Evolutionary conservation across 805 yeast species (phyloP).

Genomic region (Candida alai): DNA sequence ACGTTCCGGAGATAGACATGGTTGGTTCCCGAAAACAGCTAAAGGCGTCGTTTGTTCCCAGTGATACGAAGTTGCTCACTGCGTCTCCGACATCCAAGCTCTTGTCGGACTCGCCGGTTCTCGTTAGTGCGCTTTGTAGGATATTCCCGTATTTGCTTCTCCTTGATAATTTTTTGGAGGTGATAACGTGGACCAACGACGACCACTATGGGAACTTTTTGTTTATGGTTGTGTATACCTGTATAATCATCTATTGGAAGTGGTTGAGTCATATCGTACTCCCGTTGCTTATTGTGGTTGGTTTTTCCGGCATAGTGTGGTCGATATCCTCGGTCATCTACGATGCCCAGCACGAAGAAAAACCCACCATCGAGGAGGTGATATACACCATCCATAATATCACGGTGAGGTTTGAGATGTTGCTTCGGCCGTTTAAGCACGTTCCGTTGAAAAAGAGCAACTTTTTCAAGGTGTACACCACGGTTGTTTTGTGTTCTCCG

Average conservation of each 20-base stretch:
- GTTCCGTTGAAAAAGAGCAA: conserved; percentile 24
- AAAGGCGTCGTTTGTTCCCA: conserved; percentile 31
- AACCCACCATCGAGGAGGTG: conserved; percentile 53
- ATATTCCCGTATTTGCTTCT: conserved; percentile 46
- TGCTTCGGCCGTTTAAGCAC: conserved; percentile 37
- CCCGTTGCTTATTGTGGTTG: conserved; percentile 36
- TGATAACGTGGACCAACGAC: conserved; percentile 54
- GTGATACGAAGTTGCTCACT: conserved; percentile 31
- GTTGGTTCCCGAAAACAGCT: conserved; percentile 6
- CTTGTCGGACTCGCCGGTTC: conserved; percentile 41
- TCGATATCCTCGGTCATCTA: conserved; percentile 36
- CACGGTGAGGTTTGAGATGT: conserved; percentile 37
- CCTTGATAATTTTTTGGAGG: conserved; percentile 40
- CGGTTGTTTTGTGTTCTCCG: conserved; percentile 39
- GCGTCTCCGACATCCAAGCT: conserved; percentile 26
- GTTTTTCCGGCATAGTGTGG: conserved; percentile 44
- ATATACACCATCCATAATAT: conserved; percentile 45
- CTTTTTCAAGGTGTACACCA: conserved; percentile 25
- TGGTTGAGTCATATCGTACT: conserved; percentile 29
- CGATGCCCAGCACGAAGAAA: conserved; percentile 41
- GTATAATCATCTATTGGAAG: conserved; percentile 43
- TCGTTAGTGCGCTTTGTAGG: conserved; percentile 45
- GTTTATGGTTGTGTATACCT: conserved; percentile 34
- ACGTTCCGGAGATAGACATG: too few relatives aligned
- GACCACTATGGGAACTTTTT: conserved; percentile 47